Percentiles rank a stretch among this genome's conserved stretches.
These are phyloP conservation scores for Vaccinium myrtillus DNA, from an alignment of 148 eudicot genomes.

Conservation along the genomic window DNA sequence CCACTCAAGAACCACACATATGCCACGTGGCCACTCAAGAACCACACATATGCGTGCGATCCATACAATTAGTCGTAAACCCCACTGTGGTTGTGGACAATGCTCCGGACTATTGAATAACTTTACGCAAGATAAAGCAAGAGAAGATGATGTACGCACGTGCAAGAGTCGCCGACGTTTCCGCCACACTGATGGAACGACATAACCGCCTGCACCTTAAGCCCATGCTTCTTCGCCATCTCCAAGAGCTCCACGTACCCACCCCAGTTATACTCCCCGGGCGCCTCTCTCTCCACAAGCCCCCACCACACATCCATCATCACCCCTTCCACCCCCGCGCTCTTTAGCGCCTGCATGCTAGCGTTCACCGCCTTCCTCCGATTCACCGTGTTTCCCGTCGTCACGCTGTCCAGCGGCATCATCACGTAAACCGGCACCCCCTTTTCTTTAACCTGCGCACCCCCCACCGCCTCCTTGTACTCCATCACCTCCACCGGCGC, in stretches of 20 bases:
- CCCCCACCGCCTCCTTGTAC: conserved; percentile 10
- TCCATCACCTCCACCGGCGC: conserved; percentile 14
- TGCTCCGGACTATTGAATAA: too few relatives aligned
- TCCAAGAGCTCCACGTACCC: conserved; percentile 73
- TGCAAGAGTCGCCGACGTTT: conserved; percentile 85
- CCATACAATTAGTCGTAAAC: too few relatives aligned
- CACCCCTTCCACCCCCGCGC: conserved; percentile 83
- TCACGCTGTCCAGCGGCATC: conserved; percentile 93
- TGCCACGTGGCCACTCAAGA: too few relatives aligned
- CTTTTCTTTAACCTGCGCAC: conserved; percentile 21
- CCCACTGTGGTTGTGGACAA: too few relatives aligned
- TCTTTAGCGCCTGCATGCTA: conserved; percentile 79
- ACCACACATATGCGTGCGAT: too few relatives aligned
- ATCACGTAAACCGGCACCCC: conserved; percentile 93
- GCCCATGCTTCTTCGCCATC: conserved; percentile 65
- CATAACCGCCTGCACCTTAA: conserved; percentile 92
- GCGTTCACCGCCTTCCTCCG: conserved; percentile 81
- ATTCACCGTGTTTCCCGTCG: conserved; percentile 56
- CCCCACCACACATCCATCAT: conserved; percentile 99
- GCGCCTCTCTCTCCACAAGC: conserved; percentile 76
- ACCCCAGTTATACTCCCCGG: conserved; percentile 82
- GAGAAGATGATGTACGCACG: conserved; percentile 41
- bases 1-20: too few relatives aligned
- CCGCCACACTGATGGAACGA: conserved; percentile 96
- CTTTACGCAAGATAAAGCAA: neutral